phyloP scores from a whole-genome alignment of 2,329 filamentous ascomycete genomes.

The Ophiostoma triangulosporum region DNA sequence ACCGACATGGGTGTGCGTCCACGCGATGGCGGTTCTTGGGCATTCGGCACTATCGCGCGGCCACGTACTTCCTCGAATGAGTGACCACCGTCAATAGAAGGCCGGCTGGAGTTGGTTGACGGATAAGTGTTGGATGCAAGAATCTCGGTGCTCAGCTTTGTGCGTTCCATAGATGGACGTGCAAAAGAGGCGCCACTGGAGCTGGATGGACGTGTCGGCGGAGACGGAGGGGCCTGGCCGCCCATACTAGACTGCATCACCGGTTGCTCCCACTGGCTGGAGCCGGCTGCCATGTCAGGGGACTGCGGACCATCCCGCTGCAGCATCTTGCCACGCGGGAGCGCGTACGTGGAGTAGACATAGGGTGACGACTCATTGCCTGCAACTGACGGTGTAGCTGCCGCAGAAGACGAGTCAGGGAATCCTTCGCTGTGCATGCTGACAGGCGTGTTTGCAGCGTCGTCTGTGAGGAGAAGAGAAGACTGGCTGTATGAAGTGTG shows the following conservation, averaged over 20 bases:
- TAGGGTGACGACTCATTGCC: constrained; percentile 41
- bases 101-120: constrained; percentile 31
- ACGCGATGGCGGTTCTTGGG: constrained; percentile 25
- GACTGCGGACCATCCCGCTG: constrained; percentile 50
- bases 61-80: constrained; percentile 39
- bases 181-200: constrained; percentile 31
- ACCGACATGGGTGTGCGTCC: constrained; percentile 32
- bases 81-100: constrained; percentile 30
- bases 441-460: constrained; percentile 53
- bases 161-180: constrained; percentile 35
- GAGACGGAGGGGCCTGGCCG: constrained; percentile 43
- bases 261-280: constrained; percentile 53
- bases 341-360: constrained; percentile 69
- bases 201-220: constrained; percentile 46
- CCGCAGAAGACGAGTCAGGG: constrained; percentile 29
- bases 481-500: constrained; percentile 45
- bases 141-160: constrained; percentile 36
- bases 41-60: constrained; percentile 25
- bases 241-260: constrained; percentile 27
- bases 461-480: constrained; percentile 49
- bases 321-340: constrained; percentile 70
- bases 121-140: constrained; percentile 26
- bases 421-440: constrained; percentile 62
- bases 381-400: constrained; percentile 21
- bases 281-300: constrained; percentile 36